Evolutionary conservation across 176 grass and related monocot genomes (phyloP).

Genomic region (Rhipidocladum racemiflorum): DNA sequence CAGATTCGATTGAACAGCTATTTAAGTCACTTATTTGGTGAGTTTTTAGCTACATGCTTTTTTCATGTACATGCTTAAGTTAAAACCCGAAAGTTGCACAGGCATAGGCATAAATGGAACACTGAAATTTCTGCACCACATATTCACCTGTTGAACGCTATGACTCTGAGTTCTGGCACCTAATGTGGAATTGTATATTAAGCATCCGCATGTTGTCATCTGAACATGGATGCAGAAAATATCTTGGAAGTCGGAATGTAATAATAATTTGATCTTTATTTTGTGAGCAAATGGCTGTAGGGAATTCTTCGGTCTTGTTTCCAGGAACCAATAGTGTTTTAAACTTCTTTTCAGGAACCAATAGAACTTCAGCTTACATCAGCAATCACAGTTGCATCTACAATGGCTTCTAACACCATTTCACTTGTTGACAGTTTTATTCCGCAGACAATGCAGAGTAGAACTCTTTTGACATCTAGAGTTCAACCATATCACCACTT

Average conservation of each 20-base stretch:
- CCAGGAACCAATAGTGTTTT: neutral
- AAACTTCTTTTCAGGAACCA: neutral
- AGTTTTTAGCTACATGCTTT: constrained; percentile 18
- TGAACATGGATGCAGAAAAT: neutral
- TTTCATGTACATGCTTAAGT: neutral
- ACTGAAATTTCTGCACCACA: neutral
- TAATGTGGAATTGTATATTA: neutral
- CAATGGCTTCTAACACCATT: neutral
- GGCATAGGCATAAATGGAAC: neutral
- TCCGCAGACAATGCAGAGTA: neutral
- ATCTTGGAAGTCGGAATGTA: neutral
- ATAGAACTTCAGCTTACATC: neutral
- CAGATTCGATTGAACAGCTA: neutral
- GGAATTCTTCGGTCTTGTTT: neutral
- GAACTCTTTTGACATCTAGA: neutral
- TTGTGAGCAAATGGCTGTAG: neutral
- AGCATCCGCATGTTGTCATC: neutral
- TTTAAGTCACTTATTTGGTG: neutral
- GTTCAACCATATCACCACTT: neutral
- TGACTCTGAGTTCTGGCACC: neutral
- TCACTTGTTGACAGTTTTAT: neutral
- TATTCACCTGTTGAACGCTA: neutral
- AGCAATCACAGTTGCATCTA: neutral
- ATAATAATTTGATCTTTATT: neutral
- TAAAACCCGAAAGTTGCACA: neutral